phyloP scores from a whole-genome alignment of 208 protist genomes.

The Blastocrithidia nonstop region DNA sequence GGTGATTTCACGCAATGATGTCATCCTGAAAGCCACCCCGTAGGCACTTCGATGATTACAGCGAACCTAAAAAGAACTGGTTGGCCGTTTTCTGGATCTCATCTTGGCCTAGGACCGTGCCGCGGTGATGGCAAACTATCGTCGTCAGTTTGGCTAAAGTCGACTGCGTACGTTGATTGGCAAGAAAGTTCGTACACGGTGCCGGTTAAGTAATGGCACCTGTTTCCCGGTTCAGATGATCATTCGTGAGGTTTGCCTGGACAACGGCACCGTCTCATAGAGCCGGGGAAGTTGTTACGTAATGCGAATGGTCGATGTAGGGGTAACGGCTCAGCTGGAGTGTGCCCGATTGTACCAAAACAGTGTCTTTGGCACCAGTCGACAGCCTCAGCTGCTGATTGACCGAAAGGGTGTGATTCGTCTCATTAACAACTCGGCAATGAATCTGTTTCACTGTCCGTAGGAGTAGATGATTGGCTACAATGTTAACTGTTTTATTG shows the following conservation, averaged over 20 bases:
- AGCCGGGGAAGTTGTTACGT: background rate
- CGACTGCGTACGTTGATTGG: background rate
- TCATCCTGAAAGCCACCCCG: background rate
- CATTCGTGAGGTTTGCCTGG: conserved; percentile 9
- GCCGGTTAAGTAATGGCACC: conserved; percentile 5
- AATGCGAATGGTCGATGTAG: background rate
- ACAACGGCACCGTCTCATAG: background rate
- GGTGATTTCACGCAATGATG: background rate
- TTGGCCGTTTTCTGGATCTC: background rate
- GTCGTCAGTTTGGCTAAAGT: background rate
- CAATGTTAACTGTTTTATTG: background rate
- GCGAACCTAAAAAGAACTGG: background rate
- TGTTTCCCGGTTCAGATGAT: conserved; percentile 9
- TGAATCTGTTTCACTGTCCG: background rate
- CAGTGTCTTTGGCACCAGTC: background rate
- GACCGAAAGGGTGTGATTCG: background rate
- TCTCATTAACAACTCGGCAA: background rate
- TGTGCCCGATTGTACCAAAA: background rate
- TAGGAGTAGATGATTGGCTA: background rate
- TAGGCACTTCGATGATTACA: background rate
- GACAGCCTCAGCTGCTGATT: background rate
- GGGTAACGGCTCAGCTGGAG: background rate
- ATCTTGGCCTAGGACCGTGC: background rate
- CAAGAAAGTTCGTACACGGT: background rate
- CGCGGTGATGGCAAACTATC: background rate